Base-by-base conservation (phyloP, 768 basidiomycete species). In the Lactarius psammicola region DNA sequence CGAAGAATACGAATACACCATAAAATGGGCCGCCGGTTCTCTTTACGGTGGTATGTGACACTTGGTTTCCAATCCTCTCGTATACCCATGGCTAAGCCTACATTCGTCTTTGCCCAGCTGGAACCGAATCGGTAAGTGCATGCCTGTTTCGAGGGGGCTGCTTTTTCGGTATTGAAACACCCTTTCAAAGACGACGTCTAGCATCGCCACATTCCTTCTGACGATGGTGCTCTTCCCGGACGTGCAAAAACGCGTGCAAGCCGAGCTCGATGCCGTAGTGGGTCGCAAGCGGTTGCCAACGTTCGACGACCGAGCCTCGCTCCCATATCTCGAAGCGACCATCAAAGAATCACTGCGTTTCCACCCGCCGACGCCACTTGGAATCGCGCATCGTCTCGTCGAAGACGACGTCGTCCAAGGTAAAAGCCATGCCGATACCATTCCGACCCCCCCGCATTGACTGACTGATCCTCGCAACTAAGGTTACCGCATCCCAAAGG, bases 401-500 rank as follows among this genome's bases (percentile, higher is more conserved):
- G 72, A 74, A 61, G 78, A 79, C 59, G 76, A 78, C 63, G 64
- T 72, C 11, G 73, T 77, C 20, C 61, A 67, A 40, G 66, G 66
- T 63, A 18, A n/a, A n/a, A 23, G 56, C 10, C 30, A 33, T 38
- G 54, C 17, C 54, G 8, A 28, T 55, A 8, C 54, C 54, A 17
- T 23, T 31, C 55, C 17, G 30, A 31, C 33, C 4, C 51, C 17
- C 13, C n/a, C n/a, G n/a, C n/a, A n/a, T n/a, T 36, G 30, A 33
- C 15, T 4, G 15, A 15, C 13, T 55, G 53, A 56, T n/a, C 56
- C 56, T 20, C 53, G 17, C 13, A 13, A 10, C 1, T 3, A 20
- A 34, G 77, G 76, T 4, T 75, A 76, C 67, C 66, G 60, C 51
- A 75, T 79, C 44, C 78, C 78, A 4, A 74, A 76, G 62, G 77